Percentiles rank a stretch among this genome's conserved stretches.
phyloP scores from a whole-genome alignment of 208 protist genomes.

The Crithidia expoeki region DNA sequence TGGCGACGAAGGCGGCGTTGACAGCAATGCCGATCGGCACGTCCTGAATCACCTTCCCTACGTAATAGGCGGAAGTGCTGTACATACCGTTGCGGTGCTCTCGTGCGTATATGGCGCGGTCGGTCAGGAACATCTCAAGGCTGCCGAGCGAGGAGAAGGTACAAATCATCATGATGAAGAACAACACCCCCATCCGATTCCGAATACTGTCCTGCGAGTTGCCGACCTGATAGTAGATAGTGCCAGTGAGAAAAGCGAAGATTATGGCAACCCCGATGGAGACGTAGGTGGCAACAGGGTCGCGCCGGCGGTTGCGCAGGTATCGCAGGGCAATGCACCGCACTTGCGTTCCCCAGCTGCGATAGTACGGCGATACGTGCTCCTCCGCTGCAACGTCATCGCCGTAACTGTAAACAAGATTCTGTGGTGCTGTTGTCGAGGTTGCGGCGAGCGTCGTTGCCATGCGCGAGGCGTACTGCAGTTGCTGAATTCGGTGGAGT shows the following conservation, averaged over 20 bases:
- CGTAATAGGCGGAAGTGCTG: conserved; percentile 58
- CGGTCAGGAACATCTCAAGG: conserved; percentile 60
- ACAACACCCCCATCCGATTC: conserved; percentile 72
- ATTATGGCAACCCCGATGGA: conserved; percentile 52
- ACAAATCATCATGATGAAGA: conserved; percentile 80
- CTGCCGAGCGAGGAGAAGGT: conserved; percentile 59
- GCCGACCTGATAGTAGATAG: conserved; percentile 74
- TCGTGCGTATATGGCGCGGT: conserved; percentile 59
- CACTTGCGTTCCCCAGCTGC: conserved; percentile 53
- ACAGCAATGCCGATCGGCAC: conserved; percentile 55
- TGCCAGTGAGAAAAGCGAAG: conserved; percentile 71
- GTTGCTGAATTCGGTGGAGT: conserved; percentile 18
- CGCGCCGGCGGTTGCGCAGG: conserved; percentile 61
- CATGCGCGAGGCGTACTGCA: not conserved
- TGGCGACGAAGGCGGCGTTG: conserved; percentile 50
- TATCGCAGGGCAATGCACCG: conserved; percentile 56
- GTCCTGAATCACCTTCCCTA: conserved; percentile 72
- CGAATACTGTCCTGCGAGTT: conserved; percentile 51
- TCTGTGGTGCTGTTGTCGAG: too few relatives aligned
- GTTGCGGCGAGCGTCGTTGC: not conserved
- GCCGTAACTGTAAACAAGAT: not conserved
- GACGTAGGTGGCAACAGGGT: conserved; percentile 56
- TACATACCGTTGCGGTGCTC: conserved; percentile 81
- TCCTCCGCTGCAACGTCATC: not conserved
- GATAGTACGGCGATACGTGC: conserved; percentile 32